Percentiles rank a stretch among this genome's conserved stretches.
Conservation (phyloP, 2,329 filamentous ascomycete genomes). For the Biscogniauxia sp. region DNA sequence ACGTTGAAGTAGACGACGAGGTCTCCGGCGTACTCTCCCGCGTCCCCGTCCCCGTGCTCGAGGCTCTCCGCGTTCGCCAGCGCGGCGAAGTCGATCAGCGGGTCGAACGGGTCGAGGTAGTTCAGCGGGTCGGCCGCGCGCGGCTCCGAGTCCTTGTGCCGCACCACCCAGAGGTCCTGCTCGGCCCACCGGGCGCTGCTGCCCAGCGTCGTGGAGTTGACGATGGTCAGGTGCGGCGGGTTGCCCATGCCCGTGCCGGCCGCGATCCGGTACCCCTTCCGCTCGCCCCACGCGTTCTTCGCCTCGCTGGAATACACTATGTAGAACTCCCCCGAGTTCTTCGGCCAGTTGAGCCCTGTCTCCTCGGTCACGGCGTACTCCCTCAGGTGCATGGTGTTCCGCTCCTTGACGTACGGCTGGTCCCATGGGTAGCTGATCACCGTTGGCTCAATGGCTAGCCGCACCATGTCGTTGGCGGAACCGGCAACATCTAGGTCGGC, state of each 20-base stretch:
- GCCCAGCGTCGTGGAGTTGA: constrained; percentile 1
- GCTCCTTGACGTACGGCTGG: constrained; percentile 13
- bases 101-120: constrained; percentile 34
- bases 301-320: constrained; percentile 35
- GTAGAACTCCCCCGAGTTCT: constrained; percentile 38
- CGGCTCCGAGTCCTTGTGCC: constrained; percentile 32
- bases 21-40: constrained; percentile 21
- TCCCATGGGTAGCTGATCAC: constrained; percentile 12
- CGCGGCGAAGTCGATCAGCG: constrained; percentile 39
- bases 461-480: constrained; percentile 29
- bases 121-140: constrained; percentile 37
- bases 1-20: constrained; percentile 41
- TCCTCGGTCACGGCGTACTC: constrained; percentile 25
- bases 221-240: constrained; percentile 15
- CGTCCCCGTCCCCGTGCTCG: constrained; percentile 21
- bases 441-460: constrained; percentile 18
- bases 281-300: constrained; percentile 39
- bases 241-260: constrained; percentile 35
- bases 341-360: constrained; percentile 33
- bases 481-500: constrained; percentile 36
- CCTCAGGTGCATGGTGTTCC: constrained; percentile 38
- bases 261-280: constrained; percentile 38
- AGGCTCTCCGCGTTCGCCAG: constrained; percentile 36
- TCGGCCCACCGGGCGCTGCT: constrained; percentile 5
- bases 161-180: constrained; percentile 6